Percentiles rank a stretch among this genome's conserved stretches.
Evolutionary conservation across 2,329 filamentous ascomycete genomes (phyloP).

Genomic region (Didymella pinodella): DNA sequence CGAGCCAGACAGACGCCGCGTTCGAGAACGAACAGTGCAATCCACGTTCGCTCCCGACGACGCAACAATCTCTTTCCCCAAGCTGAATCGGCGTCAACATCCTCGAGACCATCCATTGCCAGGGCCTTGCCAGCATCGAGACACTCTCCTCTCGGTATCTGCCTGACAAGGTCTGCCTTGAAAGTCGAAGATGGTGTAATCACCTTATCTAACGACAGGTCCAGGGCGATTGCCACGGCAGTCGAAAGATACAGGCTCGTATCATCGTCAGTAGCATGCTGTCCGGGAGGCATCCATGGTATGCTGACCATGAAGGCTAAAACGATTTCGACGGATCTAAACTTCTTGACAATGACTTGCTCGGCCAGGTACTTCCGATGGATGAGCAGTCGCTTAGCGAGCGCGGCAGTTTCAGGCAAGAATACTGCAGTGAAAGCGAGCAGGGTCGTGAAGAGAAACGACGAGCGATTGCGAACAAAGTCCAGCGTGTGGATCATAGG

Average conservation of each 20-base stretch:
- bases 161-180: constrained; percentile 55
- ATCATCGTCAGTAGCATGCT: constrained; percentile 74
- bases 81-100: constrained; percentile 68
- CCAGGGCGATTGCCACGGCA: constrained; percentile 73
- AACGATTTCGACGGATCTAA: constrained; percentile 76
- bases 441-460: constrained; percentile 76
- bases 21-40: constrained; percentile 76
- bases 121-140: constrained; percentile 72
- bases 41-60: constrained; percentile 73
- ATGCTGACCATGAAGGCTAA: constrained; percentile 78
- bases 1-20: constrained; percentile 76
- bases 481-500: constrained; percentile 69
- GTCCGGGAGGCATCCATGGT: constrained; percentile 75
- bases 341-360: constrained; percentile 66
- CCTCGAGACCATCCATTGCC: constrained; percentile 71
- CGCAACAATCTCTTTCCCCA: constrained; percentile 68
- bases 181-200: constrained; percentile 64
- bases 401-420: constrained; percentile 67
- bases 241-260: constrained; percentile 75
- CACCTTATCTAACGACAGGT: constrained; percentile 74
- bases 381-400: constrained; percentile 71
- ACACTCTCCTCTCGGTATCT: constrained; percentile 70
- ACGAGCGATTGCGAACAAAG: constrained; percentile 72
- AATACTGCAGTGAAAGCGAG: constrained; percentile 74
- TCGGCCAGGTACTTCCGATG: constrained; percentile 71